These are phyloP conservation scores for Silene latifolia DNA, from an alignment of 148 eudicot species.

Conservation along the genomic window DNA sequence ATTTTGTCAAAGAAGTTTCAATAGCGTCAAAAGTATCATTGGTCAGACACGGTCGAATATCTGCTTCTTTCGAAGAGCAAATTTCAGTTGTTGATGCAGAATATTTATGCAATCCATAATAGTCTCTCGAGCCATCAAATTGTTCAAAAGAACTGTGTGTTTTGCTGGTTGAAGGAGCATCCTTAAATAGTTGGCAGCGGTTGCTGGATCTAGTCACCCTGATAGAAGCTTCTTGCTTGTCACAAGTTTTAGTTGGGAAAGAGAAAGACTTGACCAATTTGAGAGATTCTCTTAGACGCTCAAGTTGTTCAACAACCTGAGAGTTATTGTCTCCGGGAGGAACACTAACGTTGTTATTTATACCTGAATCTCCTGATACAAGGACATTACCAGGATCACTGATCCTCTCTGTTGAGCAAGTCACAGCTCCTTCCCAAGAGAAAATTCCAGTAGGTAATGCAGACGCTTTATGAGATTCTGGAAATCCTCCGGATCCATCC, in stretches of 20 bases:
- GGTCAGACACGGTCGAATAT: constrained; percentile 17
- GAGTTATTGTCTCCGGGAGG: constrained; percentile 14
- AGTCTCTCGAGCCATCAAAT: constrained; percentile 11
- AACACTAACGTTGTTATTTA: constrained; percentile 24
- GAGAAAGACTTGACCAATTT: constrained; percentile 19
- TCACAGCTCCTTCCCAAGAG: not conserved
- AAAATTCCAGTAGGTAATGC: constrained; percentile 5
- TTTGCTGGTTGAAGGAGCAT: not conserved
- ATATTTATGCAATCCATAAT: constrained; percentile 8
- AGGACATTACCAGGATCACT: constrained; percentile 12
- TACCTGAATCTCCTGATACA: constrained; percentile 13
- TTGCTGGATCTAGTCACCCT: constrained; percentile 13
- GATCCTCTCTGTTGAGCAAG: not conserved
- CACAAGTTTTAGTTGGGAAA: constrained; percentile 5
- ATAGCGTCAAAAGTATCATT: constrained; percentile 21
- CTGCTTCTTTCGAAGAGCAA: not conserved
- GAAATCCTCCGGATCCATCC: constrained; percentile 1
- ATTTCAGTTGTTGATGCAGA: constrained; percentile 15
- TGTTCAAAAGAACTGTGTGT: constrained; percentile 11
- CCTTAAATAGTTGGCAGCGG: constrained; percentile 8
- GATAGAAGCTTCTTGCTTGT: constrained; percentile 5
- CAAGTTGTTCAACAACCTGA: constrained; percentile 16
- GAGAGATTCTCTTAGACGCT: constrained; percentile 5
- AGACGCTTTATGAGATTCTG: constrained; percentile 4
- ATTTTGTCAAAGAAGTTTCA: constrained; percentile 7